Evolutionary conservation across 2,329 filamentous ascomycete genomes (phyloP).

Genomic region (Nemania sp.): DNA sequence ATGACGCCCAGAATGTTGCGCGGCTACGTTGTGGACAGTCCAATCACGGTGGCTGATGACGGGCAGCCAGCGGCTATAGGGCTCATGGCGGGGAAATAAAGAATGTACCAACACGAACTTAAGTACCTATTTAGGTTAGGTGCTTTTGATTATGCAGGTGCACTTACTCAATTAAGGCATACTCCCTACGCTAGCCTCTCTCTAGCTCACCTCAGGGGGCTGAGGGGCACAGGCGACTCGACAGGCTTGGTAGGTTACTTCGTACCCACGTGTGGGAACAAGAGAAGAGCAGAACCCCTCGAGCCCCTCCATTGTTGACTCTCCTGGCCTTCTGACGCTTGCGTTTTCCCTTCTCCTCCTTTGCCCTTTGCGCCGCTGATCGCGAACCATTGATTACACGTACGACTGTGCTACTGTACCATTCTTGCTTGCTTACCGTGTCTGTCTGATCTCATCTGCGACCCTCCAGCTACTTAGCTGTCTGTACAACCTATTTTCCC

Average conservation of each 20-base stretch:
- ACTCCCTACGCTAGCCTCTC: too few relatives aligned
- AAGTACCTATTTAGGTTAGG: too few relatives aligned
- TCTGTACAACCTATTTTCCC: not conserved
- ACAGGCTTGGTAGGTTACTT: not conserved
- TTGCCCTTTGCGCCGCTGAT: conserved; percentile 15
- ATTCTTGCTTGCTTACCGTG: conserved; percentile 1
- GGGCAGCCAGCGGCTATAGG: conserved; percentile 27
- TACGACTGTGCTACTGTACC: not conserved
- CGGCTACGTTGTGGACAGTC: conserved; percentile 11
- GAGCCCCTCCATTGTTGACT: conserved; percentile 18
- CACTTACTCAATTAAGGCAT: too few relatives aligned
- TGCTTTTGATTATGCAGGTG: too few relatives aligned
- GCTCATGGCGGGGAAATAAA: conserved; percentile 20
- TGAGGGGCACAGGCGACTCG: not conserved
- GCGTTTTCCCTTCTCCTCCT: conserved; percentile 1
- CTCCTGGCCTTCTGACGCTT: not conserved
- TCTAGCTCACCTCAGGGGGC: not conserved
- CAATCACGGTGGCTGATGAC: conserved; percentile 19
- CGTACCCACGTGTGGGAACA: not conserved
- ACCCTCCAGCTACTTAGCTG: not conserved
- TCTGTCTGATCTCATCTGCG: not conserved
- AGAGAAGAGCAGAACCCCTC: too few relatives aligned
- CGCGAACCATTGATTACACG: not conserved
- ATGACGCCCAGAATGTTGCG: conserved; percentile 15
- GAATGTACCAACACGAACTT: conserved; percentile 29